A percentile compares a stretch with the other conserved stretches of the same genome.
Evolutionary conservation across 441 rosid genomes (phyloP).

Genomic region (Brassica hybrid): DNA sequence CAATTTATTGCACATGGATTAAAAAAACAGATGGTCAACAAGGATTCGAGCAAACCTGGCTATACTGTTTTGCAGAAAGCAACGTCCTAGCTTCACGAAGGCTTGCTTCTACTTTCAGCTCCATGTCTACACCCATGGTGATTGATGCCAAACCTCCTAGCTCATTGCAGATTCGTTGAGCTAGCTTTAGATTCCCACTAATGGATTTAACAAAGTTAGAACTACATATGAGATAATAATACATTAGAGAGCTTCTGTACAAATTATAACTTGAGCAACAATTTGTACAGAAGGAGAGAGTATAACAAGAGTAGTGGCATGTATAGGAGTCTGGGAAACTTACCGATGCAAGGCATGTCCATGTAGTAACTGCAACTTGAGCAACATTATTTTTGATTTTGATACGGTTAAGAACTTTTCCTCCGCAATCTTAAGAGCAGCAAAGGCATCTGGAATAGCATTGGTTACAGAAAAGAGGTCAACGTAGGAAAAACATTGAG

Average conservation of each 20-base stretch:
- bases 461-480: constrained; percentile 27
- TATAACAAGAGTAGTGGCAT: constrained; percentile 22
- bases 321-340: constrained; percentile 32
- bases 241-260: constrained; percentile 8
- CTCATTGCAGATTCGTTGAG: constrained; percentile 86
- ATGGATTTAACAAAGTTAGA: constrained; percentile 30
- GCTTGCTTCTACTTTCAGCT: constrained; percentile 87
- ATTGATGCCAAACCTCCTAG: constrained; percentile 85
- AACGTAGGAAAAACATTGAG: not conserved
- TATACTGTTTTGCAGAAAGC: constrained; percentile 93
- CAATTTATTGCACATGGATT: too few species aligned
- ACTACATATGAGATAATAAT: constrained; percentile 6
- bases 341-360: constrained; percentile 90
- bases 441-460: constrained; percentile 73
- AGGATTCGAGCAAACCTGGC: constrained; percentile 61
- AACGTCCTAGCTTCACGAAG: constrained; percentile 91
- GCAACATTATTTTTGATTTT: constrained; percentile 71
- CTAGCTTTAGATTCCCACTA: constrained; percentile 87
- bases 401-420: constrained; percentile 77
- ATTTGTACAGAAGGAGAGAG: not conserved
- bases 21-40: constrained; percentile 12
- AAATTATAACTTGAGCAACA: too few species aligned
- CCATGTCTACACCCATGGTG: constrained; percentile 85
- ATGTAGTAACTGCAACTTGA: constrained; percentile 93
- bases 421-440: constrained; percentile 83